Conservation (phyloP, 768 basidiomycete species). For the Boletus coccyginus region DNA sequence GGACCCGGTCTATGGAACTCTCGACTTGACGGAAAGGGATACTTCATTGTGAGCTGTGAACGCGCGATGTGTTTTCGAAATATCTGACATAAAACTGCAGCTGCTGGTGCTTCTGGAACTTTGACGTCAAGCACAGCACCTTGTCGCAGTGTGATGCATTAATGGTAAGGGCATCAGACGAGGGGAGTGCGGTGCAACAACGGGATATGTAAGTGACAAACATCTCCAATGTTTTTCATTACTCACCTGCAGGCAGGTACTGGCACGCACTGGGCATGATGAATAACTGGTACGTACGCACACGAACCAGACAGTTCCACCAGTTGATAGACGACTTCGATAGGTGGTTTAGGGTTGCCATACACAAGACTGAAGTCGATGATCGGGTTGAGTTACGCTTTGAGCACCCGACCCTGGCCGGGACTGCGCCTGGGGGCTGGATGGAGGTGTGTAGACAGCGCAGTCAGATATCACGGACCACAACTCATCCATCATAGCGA, state of each 20-base stretch:
- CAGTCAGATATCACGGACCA: not conserved
- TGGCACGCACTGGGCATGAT: conserved; percentile 62
- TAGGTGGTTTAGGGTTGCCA: conserved; percentile 57
- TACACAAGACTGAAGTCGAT: conserved; percentile 35
- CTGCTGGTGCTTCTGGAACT: conserved; percentile 63
- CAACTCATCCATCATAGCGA: conserved; percentile 26
- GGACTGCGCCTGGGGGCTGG: conserved; percentile 51
- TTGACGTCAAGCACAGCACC: conserved; percentile 33
- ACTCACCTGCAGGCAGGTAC: conserved; percentile 25
- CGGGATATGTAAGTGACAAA: conserved; percentile 43
- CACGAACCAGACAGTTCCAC: not conserved
- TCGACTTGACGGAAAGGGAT: conserved; percentile 49
- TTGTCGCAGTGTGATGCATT: conserved; percentile 39
- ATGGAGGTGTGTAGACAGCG: conserved; percentile 42
- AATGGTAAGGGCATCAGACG: conserved; percentile 55
- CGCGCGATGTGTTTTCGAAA: not conserved
- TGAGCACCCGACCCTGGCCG: conserved; percentile 59
- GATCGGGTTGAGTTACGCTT: conserved; percentile 37
- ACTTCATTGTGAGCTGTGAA: conserved; percentile 40
- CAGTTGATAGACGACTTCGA: not conserved
- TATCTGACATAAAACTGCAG: not conserved
- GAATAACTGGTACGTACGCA: conserved; percentile 41
- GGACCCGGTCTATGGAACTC: conserved; percentile 44
- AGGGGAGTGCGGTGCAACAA: conserved; percentile 47
- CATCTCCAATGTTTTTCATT: not conserved